Evolutionary conservation across 768 basidiomycete species (phyloP), one percentile per base, ranked within the genome.

Genomic region (Chalciporus piperatus): DNA sequence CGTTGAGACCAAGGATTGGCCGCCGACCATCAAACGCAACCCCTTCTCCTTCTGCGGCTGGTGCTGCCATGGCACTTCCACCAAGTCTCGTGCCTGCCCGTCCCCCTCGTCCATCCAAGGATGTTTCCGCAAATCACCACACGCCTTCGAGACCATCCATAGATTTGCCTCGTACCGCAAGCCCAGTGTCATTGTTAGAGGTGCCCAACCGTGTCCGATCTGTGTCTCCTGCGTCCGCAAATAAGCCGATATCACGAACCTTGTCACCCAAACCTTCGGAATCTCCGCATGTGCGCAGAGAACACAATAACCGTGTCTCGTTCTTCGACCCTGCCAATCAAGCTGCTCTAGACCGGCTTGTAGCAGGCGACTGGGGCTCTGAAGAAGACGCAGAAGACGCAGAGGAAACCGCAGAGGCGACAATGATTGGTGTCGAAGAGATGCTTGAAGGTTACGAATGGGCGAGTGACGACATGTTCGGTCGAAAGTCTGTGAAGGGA

Each of bases 361-460:
- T 92, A 14, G 75, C 76, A 27, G 71, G 69, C 3, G 65, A 66
- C 30, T 71, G 74, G 51, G 74, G 65, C 22, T 64, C 70, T 10
- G 79, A 78, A 22, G 83, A 82, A 25, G 73, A 71, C 9, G 79
- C 80, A 14, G 71, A 72, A 16, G 81, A 76, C 12, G 85, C 85
- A 50, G 87, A 87, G 47, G 89, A 91, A 59, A 83, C 80, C 50
- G 78, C 82, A 11, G 86, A 91, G 56, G 89, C 86, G 9, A 92
- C 91, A 4, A 78, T 99, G 71, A 75, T 87, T 6, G 97, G 84
- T 68, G 93, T 99, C 2, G 97, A 99, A 65, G 97, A 99, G 67
- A 95, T 99, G 92, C 77, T 99, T 22, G 97, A 99, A 62, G 95
- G 97, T 0, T 97, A 97, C 62, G 97, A 98, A 68, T 98, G 94